phyloP scores from a whole-genome alignment of 805 yeast genomes.

The Candida montana region DNA sequence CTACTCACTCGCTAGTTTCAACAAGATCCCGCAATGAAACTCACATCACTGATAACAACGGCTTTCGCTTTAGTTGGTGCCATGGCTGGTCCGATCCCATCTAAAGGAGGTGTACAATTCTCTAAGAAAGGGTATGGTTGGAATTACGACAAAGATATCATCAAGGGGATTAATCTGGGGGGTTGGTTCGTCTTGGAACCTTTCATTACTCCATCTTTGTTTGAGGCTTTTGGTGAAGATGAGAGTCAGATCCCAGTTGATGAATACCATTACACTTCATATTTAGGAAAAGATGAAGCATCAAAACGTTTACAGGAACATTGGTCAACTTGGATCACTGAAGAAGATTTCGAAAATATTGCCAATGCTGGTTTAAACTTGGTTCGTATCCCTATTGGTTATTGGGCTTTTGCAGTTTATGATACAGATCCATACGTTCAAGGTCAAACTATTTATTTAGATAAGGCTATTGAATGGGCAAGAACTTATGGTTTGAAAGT shows the following conservation, averaged over 20 bases:
- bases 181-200: slow-evolving; percentile 75
- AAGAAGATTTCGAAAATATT: slow-evolving; percentile 50
- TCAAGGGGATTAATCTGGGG: slow-evolving; percentile 56
- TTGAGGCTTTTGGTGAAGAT: slow-evolving; percentile 32
- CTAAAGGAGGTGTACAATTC: slow-evolving; percentile 21
- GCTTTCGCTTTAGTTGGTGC: slow-evolving; percentile 4
- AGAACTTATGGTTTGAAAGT: slow-evolving; percentile 55
- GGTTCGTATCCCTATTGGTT: slow-evolving; percentile 80
- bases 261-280: slow-evolving; percentile 50
- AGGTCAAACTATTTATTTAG: slow-evolving; percentile 73
- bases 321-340: slow-evolving; percentile 56
- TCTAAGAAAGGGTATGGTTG: slow-evolving; percentile 17
- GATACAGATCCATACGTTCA: slow-evolving; percentile 78
- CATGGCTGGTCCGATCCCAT: slow-evolving; percentile 23
- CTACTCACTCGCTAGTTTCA: too few species aligned
- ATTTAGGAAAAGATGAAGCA: slow-evolving; percentile 45
- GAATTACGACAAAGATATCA: slow-evolving; percentile 15
- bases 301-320: slow-evolving; percentile 39
- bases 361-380: slow-evolving; percentile 52
- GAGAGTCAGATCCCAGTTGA: slow-evolving; percentile 45
- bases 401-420: slow-evolving; percentile 76
- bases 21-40: not conserved
- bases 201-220: slow-evolving; percentile 61
- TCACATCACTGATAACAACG: slow-evolving; percentile 3
- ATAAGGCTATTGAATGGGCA: slow-evolving; percentile 76